Conservation (phyloP, 768 basidiomycete genomes). For the Psilocybe azurescens region DNA sequence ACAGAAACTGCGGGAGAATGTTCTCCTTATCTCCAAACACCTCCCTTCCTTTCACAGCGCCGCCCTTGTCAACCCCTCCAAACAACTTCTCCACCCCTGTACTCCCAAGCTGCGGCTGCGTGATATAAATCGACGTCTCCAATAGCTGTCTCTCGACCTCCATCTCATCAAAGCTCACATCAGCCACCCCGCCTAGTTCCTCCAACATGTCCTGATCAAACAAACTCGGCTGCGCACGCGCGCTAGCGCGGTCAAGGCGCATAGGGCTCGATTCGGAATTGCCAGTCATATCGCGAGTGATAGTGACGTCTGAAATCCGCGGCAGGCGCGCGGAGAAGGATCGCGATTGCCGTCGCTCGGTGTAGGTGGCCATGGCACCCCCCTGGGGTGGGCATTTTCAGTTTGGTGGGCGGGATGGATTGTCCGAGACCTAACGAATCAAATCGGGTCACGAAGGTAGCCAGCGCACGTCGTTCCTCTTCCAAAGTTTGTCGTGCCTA, state of each 20-base stretch:
- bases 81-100: constrained; percentile 19
- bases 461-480: constrained; percentile 77
- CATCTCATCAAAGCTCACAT: constrained; percentile 60
- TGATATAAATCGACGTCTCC: constrained; percentile 20
- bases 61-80: constrained; percentile 23
- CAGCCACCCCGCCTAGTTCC: constrained; percentile 44
- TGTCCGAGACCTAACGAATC: constrained; percentile 69
- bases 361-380: constrained; percentile 54
- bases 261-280: constrained; percentile 40
- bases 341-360: constrained; percentile 40
- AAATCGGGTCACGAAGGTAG: constrained; percentile 83
- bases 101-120: constrained; percentile 20
- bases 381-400: constrained; percentile 54
- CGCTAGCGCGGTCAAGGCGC: constrained; percentile 42
- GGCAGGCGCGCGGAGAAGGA: constrained; percentile 29
- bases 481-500: constrained; percentile 69
- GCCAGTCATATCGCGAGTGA: constrained; percentile 26
- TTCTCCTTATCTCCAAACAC: constrained; percentile 61
- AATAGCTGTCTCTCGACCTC: constrained; percentile 37
- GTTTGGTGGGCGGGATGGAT: constrained; percentile 39
- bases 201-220: constrained; percentile 65
- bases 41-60: constrained; percentile 34
- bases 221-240: constrained; percentile 51
- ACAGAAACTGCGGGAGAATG: constrained; percentile 29
- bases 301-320: constrained; percentile 26